Conservation (phyloP, 2,329 filamentous ascomycete genomes). For the Xenoacremonium recifei region DNA sequence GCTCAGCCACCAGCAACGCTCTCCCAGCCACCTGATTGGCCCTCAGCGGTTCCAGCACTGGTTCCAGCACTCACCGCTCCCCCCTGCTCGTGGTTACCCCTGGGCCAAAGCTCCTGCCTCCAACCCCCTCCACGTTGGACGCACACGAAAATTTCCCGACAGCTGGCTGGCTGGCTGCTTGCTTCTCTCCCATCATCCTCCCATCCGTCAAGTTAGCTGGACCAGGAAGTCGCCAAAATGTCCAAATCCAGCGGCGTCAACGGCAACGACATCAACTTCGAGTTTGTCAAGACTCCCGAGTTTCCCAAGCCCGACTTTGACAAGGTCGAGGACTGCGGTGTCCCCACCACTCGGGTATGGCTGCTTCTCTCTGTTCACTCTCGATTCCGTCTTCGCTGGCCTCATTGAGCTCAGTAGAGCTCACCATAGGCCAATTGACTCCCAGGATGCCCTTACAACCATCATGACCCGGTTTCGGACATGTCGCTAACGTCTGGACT, state of each 20-base stretch:
- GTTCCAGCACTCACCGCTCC: background rate
- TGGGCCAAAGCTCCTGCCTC: conserved; percentile 3
- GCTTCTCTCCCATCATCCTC: conserved; percentile 12
- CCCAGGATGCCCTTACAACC: background rate
- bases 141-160: conserved; percentile 17
- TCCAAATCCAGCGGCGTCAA: conserved; percentile 31
- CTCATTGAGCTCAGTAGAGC: background rate
- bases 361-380: background rate
- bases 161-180: conserved; percentile 10
- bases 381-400: background rate
- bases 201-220: too few species aligned
- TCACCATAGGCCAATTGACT: background rate
- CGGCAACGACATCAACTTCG: conserved; percentile 36
- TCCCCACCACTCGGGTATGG: conserved; percentile 39
- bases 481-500: background rate
- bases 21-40: background rate
- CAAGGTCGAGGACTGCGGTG: conserved; percentile 58
- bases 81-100: background rate
- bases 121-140: conserved; percentile 1
- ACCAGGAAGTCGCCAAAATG: conserved; percentile 28
- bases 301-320: conserved; percentile 59
- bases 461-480: background rate
- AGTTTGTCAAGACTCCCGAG: conserved; percentile 42
- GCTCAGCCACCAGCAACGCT: background rate
- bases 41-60: background rate